Evolutionary conservation across 148 eudicot genomes (phyloP), one percentile per base, ranked within the genome.

Genomic region (Rhododendron ovatum): DNA sequence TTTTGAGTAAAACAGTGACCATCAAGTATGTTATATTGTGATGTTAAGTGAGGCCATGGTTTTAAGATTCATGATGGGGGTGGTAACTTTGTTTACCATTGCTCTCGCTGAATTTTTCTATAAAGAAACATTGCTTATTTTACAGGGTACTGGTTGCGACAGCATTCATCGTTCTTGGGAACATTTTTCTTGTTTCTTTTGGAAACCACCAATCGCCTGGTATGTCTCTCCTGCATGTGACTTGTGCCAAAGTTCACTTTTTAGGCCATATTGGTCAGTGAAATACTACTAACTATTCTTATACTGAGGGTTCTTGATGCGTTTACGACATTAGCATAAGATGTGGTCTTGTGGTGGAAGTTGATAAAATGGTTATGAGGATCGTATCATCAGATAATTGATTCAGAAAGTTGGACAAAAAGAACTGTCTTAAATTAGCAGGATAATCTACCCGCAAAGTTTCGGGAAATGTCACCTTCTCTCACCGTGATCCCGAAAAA

Each of bases 181-280:
- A 96, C 88, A 91, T 93, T 82, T 95, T 96, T 90, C 98, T 96
- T 83, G 99, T 96, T 84, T 95, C 98, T 85, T 96, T 96, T 78
- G 99, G 99, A 80, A 96, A 96, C 90, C 99, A 96, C 89, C 99
- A 96, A 85, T 96, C 99, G 83, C 98, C 98, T 87, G 98, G 99
- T 96, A 94, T 69, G 81, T 89, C 83, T 41, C 67, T 77, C 73
- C 65, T 33, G 45, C 30, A 73, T 71, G 61, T 75, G 33, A 71
- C 57, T 55, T 83, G 51, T 51, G 37, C 75, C 7, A 59, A 43
- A 51, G 14, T 41, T 65, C 59, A 22, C 24, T 88, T 57, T 41
- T 41, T 74, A 41, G n/a, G 15, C 45, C 37, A 47, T 71, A 24
- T 81, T 86, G 53, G 12, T 78, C 9, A 14, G 45, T 47, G 28